Evolutionary conservation across 345 rosid genomes (phyloP), one percentile per base, ranked within the genome.

Genomic region (Citrus medica): DNA sequence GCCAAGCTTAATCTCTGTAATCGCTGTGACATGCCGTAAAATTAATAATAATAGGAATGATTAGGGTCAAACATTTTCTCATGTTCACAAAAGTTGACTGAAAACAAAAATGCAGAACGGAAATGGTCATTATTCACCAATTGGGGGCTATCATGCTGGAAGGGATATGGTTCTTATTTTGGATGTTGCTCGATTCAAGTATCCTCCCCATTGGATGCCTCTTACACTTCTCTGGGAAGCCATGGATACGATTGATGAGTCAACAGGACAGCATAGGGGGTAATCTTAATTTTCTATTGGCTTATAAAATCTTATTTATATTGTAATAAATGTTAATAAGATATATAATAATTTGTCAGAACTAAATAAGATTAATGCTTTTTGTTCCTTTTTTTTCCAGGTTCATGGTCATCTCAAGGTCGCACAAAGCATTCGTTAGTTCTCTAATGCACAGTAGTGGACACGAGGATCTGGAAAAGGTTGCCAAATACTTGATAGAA

Each of bases 141-240:
- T 85, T 13, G 86, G 84, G 14, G 83, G 86, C 22, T 85, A 83
- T 75, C 88, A 85, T 83, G 62, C 76, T 30, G 76, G 83, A 73
- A 66, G 17, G 13, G 83, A 81, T 17, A 85, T 85, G 88, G 85
- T 76, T 75, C 81, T 85, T 16, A 78, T 83, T 68, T 76, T 82
- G 79, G 88, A 85, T 78, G 85, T 85, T 68, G 85, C 85, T 32
- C 81, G 84, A 19, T 85, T 85, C 65, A 85, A 80, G 60, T 85
- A 85, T 61, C 84, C 84, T 38, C 84, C 85, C 4, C 88, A 85
- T 6, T 85, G 88, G 85, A 81, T 85, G 73, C 88, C 88, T 27
- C 84, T 83, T 63, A 35, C 80, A 7, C 84, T 82, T 76, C 88
- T 85, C 24, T 85, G 85, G 85, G 81, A 83, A 28, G 88, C 84